These are phyloP conservation scores for Aspergillus hortae DNA, from an alignment of 2,329 filamentous ascomycete genomes.

Conservation along the genomic window DNA sequence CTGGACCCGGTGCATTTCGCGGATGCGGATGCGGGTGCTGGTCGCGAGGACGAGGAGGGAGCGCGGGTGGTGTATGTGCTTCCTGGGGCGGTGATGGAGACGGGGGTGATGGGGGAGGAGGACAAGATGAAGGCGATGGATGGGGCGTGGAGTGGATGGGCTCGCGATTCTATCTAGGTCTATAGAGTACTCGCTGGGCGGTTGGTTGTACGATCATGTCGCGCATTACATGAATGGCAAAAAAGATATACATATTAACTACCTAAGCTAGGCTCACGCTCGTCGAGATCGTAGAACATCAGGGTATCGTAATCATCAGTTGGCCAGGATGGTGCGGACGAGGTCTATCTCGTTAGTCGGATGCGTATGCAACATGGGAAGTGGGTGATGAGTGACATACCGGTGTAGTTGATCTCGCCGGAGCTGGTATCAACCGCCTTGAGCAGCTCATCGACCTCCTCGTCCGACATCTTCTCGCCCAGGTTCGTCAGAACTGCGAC, in stretches of 20 bases:
- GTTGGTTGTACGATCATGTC: neutral
- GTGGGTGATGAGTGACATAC: constrained; percentile 48
- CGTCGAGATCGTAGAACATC: constrained; percentile 17
- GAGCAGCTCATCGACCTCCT: constrained; percentile 97
- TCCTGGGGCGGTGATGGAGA: constrained; percentile 57
- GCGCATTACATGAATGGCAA: neutral
- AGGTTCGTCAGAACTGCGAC: constrained; percentile 80
- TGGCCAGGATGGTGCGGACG: constrained; percentile 81
- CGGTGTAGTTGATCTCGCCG: constrained; percentile 96
- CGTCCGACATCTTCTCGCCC: constrained; percentile 98
- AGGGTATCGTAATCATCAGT: constrained; percentile 51
- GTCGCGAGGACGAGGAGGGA: constrained; percentile 28
- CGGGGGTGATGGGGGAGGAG: constrained; percentile 50
- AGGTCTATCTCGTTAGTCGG: constrained; percentile 56
- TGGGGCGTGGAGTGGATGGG: constrained; percentile 36
- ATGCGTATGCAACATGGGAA: neutral
- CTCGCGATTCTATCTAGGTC: constrained; percentile 2
- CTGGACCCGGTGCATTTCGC: constrained; percentile 52
- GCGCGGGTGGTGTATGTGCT: constrained; percentile 56
- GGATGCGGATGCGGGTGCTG: constrained; percentile 6
- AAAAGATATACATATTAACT: neutral
- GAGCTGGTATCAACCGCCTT: constrained; percentile 96
- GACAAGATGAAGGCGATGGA: constrained; percentile 27
- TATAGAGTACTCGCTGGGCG: neutral
- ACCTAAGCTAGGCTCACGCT: too few relatives aligned